These are phyloP conservation scores for Kondoa malvinella DNA, from an alignment of 768 basidiomycete species.

Conservation along the genomic window DNA sequence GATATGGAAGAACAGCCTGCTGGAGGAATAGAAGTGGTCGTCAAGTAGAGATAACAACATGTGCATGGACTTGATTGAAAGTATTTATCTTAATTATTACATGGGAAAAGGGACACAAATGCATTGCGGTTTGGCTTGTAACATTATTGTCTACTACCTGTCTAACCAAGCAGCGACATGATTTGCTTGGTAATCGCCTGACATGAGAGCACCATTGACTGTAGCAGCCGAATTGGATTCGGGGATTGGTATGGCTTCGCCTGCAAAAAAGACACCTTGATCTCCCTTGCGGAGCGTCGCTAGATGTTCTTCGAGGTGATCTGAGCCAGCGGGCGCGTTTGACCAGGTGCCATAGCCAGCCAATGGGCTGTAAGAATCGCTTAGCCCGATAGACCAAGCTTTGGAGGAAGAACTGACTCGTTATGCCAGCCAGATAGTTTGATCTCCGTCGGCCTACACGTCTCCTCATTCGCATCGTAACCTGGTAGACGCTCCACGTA, in stretches of 20 bases:
- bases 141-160: neutral
- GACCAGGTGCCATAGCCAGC: neutral
- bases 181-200: neutral
- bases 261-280: neutral
- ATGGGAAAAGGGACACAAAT: too few relatives aligned
- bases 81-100: too few relatives aligned
- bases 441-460: neutral
- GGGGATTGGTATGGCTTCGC: neutral
- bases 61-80: neutral
- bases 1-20: neutral
- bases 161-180: neutral
- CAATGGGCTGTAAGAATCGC: neutral
- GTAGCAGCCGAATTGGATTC: neutral
- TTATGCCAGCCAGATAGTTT: neutral
- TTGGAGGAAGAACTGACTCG: neutral
- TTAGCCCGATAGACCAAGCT: neutral
- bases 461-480: neutral
- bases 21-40: neutral
- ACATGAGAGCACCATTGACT: neutral
- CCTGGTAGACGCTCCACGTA: neutral
- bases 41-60: neutral
- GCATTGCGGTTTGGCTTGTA: too few relatives aligned
- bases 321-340: neutral
- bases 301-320: neutral
- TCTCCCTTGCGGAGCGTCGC: neutral